Evolutionary conservation across 2,329 filamentous ascomycete species (phyloP).

Genomic region (Neospermospora avenae): DNA sequence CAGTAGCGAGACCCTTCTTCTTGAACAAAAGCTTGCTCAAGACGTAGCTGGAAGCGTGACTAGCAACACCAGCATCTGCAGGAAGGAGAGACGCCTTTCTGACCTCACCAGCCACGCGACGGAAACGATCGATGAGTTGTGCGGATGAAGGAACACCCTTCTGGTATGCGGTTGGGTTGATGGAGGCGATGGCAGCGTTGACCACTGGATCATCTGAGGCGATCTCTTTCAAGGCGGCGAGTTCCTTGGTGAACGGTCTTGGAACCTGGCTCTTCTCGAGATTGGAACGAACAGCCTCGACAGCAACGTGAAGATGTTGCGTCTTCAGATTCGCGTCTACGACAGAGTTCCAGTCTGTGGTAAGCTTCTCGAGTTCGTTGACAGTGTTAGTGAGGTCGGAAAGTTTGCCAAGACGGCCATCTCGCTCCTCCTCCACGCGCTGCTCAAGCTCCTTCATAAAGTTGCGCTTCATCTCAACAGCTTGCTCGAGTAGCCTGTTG

Average conservation of each 20-base stretch:
- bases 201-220: conserved; percentile 81
- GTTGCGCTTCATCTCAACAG: conserved; percentile 79
- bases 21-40: conserved; percentile 95
- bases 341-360: conserved; percentile 84
- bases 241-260: conserved; percentile 84
- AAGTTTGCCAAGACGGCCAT: conserved; percentile 82
- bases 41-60: conserved; percentile 84
- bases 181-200: conserved; percentile 90
- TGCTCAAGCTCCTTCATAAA: conserved; percentile 76
- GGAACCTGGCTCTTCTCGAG: conserved; percentile 73
- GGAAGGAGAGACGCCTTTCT: conserved; percentile 91
- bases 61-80: conserved; percentile 90
- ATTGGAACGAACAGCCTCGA: conserved; percentile 85
- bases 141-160: conserved; percentile 79
- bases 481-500: conserved; percentile 88
- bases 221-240: conserved; percentile 92
- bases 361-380: conserved; percentile 80
- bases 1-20: conserved; percentile 80
- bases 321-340: conserved; percentile 89
- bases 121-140: conserved; percentile 92
- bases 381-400: conserved; percentile 75
- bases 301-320: conserved; percentile 92
- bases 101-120: conserved; percentile 86
- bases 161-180: conserved; percentile 92
- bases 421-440: conserved; percentile 84